Conservation (phyloP, 2,329 filamentous ascomycete genomes). For the Beauveria australis region DNA sequence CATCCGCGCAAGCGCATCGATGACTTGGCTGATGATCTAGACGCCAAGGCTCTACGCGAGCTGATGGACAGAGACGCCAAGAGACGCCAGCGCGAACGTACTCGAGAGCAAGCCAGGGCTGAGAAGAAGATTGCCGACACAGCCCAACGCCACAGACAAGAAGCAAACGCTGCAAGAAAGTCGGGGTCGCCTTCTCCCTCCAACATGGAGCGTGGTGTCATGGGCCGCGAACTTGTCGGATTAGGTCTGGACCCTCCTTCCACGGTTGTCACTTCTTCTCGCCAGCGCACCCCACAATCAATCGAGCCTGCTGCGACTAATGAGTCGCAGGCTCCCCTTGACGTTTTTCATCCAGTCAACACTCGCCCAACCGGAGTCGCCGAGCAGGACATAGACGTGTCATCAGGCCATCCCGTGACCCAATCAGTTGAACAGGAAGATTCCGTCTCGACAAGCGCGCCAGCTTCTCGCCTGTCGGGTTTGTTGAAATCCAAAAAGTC, state of each 20-base stretch:
- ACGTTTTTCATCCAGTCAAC: constrained; percentile 24
- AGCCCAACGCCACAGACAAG: constrained; percentile 57
- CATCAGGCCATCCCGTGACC: background rate
- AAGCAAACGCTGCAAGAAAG: constrained; percentile 46
- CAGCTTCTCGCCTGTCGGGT: constrained; percentile 23
- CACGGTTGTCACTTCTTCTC: constrained; percentile 47
- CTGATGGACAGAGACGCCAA: constrained; percentile 84
- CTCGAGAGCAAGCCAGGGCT: constrained; percentile 58
- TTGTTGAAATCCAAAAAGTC: constrained; percentile 39
- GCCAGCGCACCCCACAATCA: constrained; percentile 28
- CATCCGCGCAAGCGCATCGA: constrained; percentile 56
- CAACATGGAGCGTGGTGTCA: constrained; percentile 52
- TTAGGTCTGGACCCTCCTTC: constrained; percentile 50
- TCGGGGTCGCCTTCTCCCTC: constrained; percentile 42
- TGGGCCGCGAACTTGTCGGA: constrained; percentile 49
- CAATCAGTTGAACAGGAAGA: constrained; percentile 8
- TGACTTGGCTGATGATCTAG: constrained; percentile 75
- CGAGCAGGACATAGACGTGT: constrained; percentile 13
- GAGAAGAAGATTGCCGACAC: constrained; percentile 57
- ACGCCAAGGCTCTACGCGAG: constrained; percentile 75
- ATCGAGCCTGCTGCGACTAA: constrained; percentile 19
- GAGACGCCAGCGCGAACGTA: constrained; percentile 65
- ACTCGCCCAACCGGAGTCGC: constrained; percentile 16
- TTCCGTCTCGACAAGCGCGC: constrained; percentile 16
- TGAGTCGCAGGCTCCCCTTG: constrained; percentile 17